Evolutionary conservation across 805 yeast species (phyloP), one percentile per base, ranked within the genome.

Genomic region (Metschnikowia matae): DNA sequence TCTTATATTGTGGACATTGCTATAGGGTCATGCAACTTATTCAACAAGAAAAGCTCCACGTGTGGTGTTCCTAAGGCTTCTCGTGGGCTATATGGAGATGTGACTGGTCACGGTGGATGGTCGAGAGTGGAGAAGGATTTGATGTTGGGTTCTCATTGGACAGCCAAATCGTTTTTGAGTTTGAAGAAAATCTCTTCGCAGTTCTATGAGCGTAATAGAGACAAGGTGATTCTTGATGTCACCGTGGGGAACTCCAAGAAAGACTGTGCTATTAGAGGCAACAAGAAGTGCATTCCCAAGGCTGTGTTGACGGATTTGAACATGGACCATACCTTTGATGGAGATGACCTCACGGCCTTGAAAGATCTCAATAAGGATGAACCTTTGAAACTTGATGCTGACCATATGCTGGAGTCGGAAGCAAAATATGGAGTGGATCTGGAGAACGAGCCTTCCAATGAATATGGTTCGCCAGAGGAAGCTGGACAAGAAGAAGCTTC

Each of bases 61-160:
- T 56, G 60, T 21, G 61, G 55, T 13, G 29, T 49, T 1, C 61
- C 60, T 13, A 45, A 35, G 21, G 50, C 52, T 3, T 34, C 49
- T 2, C 37, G 42, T 6, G 60, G 60, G 6, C 26, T 39, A 0
- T 54, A 52, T 36, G 61, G 61, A 13, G 52, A 58, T 45, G 54
- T 57, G 13, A 48, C 50, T 14, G 47, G 38, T 2, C 41, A 46
- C 23, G 65, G 65, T 6, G 67, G 67, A 11, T 80, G 83, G 82
- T 48, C 54, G 35, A 64, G 67, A 45, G 53, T 78, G 23, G 71
- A 72, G 20, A 80, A 80, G 55, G 84, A 81, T 58, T 65, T 82
- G 36, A 58, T 60, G 15, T 66, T 81, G 49, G 74, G 75, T 4
- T 55, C 62, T 20, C 67, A 75, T 4, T 79, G 82, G 82, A 54